Evolutionary conservation across 108 stramenopile genomes (phyloP).

Genomic region (Seminavis robusta): DNA sequence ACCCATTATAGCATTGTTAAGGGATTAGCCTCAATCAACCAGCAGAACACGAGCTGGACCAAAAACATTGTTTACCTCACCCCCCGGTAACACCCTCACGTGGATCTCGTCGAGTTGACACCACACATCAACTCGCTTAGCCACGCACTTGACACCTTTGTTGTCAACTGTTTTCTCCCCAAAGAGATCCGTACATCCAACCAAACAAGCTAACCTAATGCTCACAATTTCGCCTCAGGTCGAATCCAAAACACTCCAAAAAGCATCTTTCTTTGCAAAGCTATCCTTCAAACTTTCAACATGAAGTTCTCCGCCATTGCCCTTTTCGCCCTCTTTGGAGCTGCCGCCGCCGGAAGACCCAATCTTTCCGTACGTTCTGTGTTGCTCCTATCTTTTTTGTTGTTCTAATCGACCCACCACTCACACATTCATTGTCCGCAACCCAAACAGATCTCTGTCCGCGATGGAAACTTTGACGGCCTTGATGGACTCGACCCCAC

Average conservation of each 20-base stretch:
- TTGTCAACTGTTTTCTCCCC: background rate
- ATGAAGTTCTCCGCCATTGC: constrained; percentile 10
- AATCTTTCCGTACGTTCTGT: constrained; percentile 14
- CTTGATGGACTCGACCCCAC: constrained; percentile 81
- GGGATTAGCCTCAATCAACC: no score
- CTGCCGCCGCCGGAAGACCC: constrained; percentile 5
- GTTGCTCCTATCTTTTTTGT: background rate
- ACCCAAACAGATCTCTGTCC: constrained; percentile 63
- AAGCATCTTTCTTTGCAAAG: background rate
- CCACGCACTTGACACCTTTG: background rate
- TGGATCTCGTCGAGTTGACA: background rate
- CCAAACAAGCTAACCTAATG: background rate
- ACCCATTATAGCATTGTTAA: no score
- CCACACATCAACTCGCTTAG: background rate
- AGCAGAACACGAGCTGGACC: no score
- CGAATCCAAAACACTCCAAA: no score
- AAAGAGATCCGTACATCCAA: background rate
- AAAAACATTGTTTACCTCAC: background rate
- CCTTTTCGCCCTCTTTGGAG: constrained; percentile 3
- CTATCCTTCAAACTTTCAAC: background rate
- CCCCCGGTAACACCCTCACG: background rate
- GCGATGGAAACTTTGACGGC: constrained; percentile 81
- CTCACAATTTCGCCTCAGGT: background rate
- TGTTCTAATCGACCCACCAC: background rate
- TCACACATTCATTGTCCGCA: background rate